Conservation (phyloP, 129 eudicot species). For the Lactuca sativa region DNA sequence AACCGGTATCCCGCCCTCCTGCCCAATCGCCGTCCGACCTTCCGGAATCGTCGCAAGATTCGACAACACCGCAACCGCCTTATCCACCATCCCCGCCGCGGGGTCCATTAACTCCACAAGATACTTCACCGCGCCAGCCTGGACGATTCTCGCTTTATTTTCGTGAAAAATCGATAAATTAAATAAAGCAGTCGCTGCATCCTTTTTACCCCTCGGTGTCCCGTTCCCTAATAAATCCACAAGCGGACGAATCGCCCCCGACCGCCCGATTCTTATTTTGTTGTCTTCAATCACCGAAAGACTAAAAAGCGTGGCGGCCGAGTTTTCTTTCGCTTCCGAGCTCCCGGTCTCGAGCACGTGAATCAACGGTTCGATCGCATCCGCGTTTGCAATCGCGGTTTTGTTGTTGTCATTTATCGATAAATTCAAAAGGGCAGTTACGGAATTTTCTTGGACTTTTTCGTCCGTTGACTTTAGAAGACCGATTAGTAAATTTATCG, state of each 20-base stretch:
- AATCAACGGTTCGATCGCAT: constrained; percentile 80
- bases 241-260: constrained; percentile 84
- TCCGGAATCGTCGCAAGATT: constrained; percentile 80
- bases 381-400: constrained; percentile 66
- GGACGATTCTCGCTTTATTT: constrained; percentile 72
- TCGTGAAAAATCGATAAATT: constrained; percentile 77
- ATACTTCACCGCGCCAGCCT: constrained; percentile 79
- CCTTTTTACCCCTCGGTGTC: constrained; percentile 85
- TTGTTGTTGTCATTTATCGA: constrained; percentile 89
- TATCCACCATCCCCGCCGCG: constrained; percentile 96
- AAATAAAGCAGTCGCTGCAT: constrained; percentile 87
- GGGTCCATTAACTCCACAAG: constrained; percentile 95
- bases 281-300: constrained; percentile 81
- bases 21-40: constrained; percentile 77
- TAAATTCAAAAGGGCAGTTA: constrained; percentile 83
- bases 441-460: constrained; percentile 75
- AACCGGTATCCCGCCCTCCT: constrained; percentile 74
- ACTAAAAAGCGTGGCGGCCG: constrained; percentile 94
- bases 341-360: constrained; percentile 79
- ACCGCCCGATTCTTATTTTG: constrained; percentile 68
- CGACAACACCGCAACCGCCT: constrained; percentile 87
- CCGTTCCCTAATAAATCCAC: constrained; percentile 82
- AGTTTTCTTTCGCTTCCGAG: constrained; percentile 84
- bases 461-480: constrained; percentile 70
- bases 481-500: constrained; percentile 54